phyloP scores from a whole-genome alignment of 139 green algal genomes.

The Coelastrella sp. region DNA sequence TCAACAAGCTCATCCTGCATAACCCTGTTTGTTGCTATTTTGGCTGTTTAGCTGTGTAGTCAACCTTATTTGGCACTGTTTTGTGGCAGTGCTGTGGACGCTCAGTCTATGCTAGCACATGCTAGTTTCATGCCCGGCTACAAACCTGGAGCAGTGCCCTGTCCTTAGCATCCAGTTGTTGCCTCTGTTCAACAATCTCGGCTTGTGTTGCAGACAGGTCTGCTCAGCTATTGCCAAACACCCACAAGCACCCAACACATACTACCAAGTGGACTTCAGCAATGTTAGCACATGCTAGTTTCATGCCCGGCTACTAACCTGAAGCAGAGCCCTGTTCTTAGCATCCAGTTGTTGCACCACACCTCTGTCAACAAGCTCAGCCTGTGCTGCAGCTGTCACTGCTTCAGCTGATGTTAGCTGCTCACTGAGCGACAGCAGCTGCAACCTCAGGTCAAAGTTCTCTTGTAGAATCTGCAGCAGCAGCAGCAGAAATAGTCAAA shows the following conservation, averaged over 20 bases:
- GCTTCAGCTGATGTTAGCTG: background rate
- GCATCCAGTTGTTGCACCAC: background rate
- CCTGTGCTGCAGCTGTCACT: background rate
- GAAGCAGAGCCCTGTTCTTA: slow-evolving; percentile 17
- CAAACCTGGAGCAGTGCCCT: slow-evolving; percentile 13
- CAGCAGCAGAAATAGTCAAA: background rate
- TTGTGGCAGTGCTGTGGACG: too few species aligned
- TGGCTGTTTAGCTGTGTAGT: too few species aligned
- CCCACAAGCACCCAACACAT: too few species aligned
- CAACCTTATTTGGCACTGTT: too few species aligned
- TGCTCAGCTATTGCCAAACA: background rate
- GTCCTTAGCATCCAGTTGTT: slow-evolving; percentile 13
- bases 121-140: background rate
- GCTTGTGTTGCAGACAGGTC: background rate
- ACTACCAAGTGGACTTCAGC: too few species aligned
- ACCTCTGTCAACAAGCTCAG: background rate
- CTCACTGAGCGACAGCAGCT: background rate
- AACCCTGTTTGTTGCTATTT: too few species aligned
- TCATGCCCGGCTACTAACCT: background rate
- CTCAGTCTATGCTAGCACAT: too few species aligned
- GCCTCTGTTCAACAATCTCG: background rate
- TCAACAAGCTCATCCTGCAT: background rate
- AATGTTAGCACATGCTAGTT: too few species aligned
- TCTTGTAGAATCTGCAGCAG: background rate
- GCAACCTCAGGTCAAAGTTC: background rate